phyloP scores from a whole-genome alignment of 108 stramenopile genomes.

The Cyclostephanos invisitatus region DNA sequence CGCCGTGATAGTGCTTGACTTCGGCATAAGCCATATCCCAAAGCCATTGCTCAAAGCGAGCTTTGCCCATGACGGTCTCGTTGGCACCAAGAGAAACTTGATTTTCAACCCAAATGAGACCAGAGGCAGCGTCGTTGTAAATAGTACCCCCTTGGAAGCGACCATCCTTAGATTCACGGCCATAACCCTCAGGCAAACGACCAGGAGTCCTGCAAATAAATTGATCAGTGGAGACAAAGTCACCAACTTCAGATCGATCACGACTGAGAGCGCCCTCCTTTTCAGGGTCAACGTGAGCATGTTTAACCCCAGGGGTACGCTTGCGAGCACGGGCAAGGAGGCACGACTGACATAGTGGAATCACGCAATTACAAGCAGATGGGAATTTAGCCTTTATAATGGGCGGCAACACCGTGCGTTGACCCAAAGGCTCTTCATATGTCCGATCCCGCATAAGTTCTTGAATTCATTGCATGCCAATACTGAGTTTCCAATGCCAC shows the following conservation, averaged over 20 bases:
- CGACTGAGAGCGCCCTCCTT: background rate
- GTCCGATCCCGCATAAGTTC: constrained; percentile 1
- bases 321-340: background rate
- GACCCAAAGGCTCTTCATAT: background rate
- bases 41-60: constrained; percentile 28
- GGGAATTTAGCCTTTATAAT: constrained; percentile 8
- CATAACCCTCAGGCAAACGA: constrained; percentile 22
- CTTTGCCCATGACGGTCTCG: constrained; percentile 28
- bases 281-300: background rate
- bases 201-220: constrained; percentile 26
- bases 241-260: background rate
- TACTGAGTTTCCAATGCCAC: no score
- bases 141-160: constrained; percentile 27
- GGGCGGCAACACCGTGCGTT: background rate
- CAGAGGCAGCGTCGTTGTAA: no score
- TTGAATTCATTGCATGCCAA: no score
- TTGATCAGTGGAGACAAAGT: constrained; percentile 10
- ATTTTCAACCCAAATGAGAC: no score
- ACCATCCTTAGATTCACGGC: constrained; percentile 19
- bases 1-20: constrained; percentile 32
- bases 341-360: constrained; percentile 1
- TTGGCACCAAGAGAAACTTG: no score
- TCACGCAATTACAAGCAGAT: background rate
- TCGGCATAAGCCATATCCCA: constrained; percentile 11
- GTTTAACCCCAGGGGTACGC: background rate